Conservation (phyloP, 2,329 filamentous ascomycete genomes). For the Xylariaceae sp. region DNA sequence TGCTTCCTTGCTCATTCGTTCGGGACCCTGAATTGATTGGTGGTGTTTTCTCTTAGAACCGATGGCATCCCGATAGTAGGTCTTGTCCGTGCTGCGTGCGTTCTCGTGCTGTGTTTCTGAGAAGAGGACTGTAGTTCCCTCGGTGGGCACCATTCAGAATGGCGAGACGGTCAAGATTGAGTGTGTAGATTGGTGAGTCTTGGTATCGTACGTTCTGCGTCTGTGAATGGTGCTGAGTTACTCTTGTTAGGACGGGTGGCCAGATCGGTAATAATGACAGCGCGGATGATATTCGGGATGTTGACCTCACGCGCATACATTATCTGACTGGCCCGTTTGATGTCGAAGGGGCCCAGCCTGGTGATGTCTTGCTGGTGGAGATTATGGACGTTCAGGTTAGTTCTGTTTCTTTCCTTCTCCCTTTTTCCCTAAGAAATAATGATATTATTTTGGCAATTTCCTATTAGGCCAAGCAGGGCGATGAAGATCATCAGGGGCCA, state of each 20-base stretch:
- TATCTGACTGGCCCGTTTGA: slow-evolving; percentile 89
- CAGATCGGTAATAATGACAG: slow-evolving; percentile 86
- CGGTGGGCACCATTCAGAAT: slow-evolving; percentile 66
- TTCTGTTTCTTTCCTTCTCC: not conserved
- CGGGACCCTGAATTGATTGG: not conserved
- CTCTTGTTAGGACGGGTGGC: slow-evolving; percentile 54
- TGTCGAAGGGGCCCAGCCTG: slow-evolving; percentile 75
- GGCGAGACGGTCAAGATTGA: slow-evolving; percentile 90
- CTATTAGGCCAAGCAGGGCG: not conserved
- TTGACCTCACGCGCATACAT: slow-evolving; percentile 79
- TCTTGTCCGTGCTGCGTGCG: slow-evolving; percentile 2
- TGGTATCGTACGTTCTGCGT: slow-evolving; percentile 1
- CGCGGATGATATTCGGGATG: slow-evolving; percentile 80
- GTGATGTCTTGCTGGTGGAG: slow-evolving; percentile 79
- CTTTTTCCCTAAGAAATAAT: not conserved
- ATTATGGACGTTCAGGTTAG: slow-evolving; percentile 68
- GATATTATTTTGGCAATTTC: not conserved
- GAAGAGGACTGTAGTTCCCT: slow-evolving; percentile 56
- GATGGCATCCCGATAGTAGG: slow-evolving; percentile 88
- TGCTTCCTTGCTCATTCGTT: not conserved
- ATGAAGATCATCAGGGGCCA: not conserved
- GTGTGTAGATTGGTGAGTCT: slow-evolving; percentile 67
- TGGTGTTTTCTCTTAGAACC: slow-evolving; percentile 49
- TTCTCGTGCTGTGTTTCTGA: not conserved
- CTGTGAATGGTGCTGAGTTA: not conserved